A percentile compares a stretch with the other conserved stretches of the same genome.
These are phyloP conservation scores for Cladorrhinum sp. DNA, from an alignment of 2,329 filamentous ascomycete species.

Conservation along the genomic window DNA sequence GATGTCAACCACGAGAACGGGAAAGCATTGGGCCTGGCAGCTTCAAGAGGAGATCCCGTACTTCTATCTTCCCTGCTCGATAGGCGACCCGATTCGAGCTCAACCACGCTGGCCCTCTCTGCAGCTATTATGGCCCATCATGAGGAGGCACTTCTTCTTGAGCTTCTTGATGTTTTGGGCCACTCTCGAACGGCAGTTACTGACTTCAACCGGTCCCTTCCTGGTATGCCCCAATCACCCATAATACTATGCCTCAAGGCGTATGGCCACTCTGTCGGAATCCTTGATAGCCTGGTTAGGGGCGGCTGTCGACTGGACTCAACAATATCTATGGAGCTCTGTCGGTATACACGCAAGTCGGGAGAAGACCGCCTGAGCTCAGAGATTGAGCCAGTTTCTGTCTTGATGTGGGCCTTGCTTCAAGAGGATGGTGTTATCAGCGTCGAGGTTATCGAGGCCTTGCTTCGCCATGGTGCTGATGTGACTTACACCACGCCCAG, in stretches of 20 bases:
- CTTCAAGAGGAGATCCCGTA: conserved; percentile 21
- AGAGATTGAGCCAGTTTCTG: conserved; percentile 22
- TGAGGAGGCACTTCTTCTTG: conserved; percentile 18
- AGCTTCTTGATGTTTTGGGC: conserved; percentile 20
- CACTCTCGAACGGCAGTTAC: conserved; percentile 10
- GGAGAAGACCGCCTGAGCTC: conserved; percentile 6
- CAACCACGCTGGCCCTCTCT: conserved; percentile 23
- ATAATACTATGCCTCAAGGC: conserved; percentile 26
- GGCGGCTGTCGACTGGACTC: conserved; percentile 24
- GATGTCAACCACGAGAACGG: conserved; percentile 29
- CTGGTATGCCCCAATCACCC: conserved; percentile 22
- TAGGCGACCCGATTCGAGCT: conserved; percentile 17
- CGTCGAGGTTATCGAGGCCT: conserved; percentile 14
- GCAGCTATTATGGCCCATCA: conserved; percentile 26
- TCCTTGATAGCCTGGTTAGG: conserved; percentile 21
- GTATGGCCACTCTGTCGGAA: conserved; percentile 19
- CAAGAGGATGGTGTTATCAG: conserved; percentile 20
- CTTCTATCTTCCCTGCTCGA: conserved; percentile 22
- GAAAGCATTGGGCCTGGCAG: conserved; percentile 23
- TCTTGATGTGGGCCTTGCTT: conserved; percentile 27
- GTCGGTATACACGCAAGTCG: neutral
- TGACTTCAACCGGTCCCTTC: conserved; percentile 23
- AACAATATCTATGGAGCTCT: conserved; percentile 21
- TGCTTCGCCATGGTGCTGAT: conserved; percentile 25
- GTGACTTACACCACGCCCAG: conserved; percentile 25